Evolutionary conservation across 2,329 filamentous ascomycete species (phyloP).

Genomic region (Botrytis elliptica): DNA sequence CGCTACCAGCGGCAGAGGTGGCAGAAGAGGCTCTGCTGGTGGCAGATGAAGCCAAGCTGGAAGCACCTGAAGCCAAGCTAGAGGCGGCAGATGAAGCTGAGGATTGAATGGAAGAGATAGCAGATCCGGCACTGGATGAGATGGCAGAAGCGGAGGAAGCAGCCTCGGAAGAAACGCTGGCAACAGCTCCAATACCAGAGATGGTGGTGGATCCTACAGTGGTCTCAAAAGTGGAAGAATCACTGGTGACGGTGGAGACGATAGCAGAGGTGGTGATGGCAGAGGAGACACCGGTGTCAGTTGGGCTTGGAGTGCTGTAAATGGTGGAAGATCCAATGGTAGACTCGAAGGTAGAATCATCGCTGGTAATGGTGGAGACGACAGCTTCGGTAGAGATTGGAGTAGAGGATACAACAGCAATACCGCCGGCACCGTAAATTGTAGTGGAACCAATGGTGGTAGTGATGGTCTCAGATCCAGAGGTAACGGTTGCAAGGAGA

Average conservation of each 20-base stretch:
- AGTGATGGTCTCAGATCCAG: constrained; percentile 25
- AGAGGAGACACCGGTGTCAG: constrained; percentile 16
- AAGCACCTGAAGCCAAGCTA: constrained; percentile 25
- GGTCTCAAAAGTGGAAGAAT: constrained; percentile 25
- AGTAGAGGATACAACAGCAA: constrained; percentile 14
- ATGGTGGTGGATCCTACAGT: constrained; percentile 31
- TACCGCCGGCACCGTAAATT: constrained; percentile 25
- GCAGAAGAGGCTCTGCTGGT: constrained; percentile 18
- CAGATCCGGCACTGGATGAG: constrained; percentile 30
- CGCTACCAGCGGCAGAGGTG: constrained; percentile 23
- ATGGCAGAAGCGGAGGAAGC: constrained; percentile 29
- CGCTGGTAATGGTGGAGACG: constrained; percentile 29
- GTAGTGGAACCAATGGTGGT: constrained; percentile 29
- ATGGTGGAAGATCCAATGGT: constrained; percentile 35
- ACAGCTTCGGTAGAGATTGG: constrained; percentile 34
- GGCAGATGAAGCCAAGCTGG: constrained; percentile 17
- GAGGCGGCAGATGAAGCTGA: constrained; percentile 24
- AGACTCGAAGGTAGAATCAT: constrained; percentile 28
- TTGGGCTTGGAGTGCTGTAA: constrained; percentile 22
- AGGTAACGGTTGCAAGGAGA: constrained; percentile 25
- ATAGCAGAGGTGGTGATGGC: constrained; percentile 25
- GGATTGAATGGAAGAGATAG: constrained; percentile 27
- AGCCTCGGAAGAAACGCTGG: constrained; percentile 22
- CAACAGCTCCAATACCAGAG: constrained; percentile 22
- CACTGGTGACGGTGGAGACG: constrained; percentile 25